Evolutionary conservation across 225 moss, liverwort and hornwort genomes (phyloP), one percentile per base, ranked within the genome.

Genomic region (Pleurozium schreberi): DNA sequence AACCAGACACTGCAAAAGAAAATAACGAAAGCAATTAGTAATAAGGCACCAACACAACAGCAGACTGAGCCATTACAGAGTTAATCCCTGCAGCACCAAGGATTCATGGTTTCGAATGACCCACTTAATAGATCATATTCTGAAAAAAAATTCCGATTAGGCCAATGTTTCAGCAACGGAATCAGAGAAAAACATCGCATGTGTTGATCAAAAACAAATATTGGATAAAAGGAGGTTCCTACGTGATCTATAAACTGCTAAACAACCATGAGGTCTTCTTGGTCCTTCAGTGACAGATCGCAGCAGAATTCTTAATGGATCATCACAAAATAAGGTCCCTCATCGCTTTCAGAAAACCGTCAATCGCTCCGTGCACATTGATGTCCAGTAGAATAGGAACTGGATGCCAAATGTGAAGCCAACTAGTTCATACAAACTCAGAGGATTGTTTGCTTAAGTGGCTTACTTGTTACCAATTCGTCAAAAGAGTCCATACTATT

Each of bases 401-500:
- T 60, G 30, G 50, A 42, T 18, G 47, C 36, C n/a, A 90, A 62
- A 67, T 30, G 67, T 45, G 38, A 63, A 47, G 64, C 49, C 83
- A 52, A 77, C 63, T 52, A 55, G 57, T 31, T 90, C 52, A 76
- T 55, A 71, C 62, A 86, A 83, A 65, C 42, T 23, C 33, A 92
- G 42, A 77, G 38, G 45, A 79, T 38, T 66, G 7, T 43, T 50
- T 38, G 80, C 65, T 23, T 34, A 33, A 80, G 80, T 73, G 36
- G 87, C 98, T 93, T 95, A 99, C 98, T 99, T 91, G 97, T 97
- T 70, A 99, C 96, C 80, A 99, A 87, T 60, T 96, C 98, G 67
- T 93, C 92, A 42, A 94, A 92, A 64, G 91, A 93, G 71, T 99
- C 98, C 89, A 95, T 95, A 78, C 96, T 95, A 75, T 99, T 95